These are phyloP conservation scores for Simplicillium aogashimaense DNA, from an alignment of 2,329 filamentous ascomycete genomes.

Conservation along the genomic window DNA sequence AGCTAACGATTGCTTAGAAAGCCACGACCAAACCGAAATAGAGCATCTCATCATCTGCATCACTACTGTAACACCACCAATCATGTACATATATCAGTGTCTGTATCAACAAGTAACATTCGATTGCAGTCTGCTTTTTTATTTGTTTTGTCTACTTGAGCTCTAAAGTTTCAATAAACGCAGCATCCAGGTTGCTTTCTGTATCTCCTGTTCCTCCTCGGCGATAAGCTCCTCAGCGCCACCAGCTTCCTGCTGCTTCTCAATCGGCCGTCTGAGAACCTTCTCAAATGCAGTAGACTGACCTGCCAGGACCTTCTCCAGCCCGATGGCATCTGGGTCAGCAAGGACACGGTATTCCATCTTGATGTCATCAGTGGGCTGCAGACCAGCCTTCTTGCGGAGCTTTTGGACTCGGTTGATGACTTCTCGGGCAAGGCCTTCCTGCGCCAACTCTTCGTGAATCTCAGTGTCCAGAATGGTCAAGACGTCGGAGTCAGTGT, in stretches of 20 bases:
- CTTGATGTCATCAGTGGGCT: constrained; percentile 86
- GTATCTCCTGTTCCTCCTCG: constrained; percentile 78
- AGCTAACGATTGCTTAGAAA: constrained; percentile 2
- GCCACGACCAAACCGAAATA: constrained; percentile 7
- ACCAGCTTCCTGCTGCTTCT: constrained; percentile 25
- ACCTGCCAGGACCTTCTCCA: constrained; percentile 59
- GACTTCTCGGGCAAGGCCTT: constrained; percentile 84
- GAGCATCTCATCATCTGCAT: background rate
- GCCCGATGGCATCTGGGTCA: constrained; percentile 67
- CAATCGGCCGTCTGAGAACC: constrained; percentile 65
- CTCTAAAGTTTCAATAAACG: constrained; percentile 62
- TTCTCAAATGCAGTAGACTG: constrained; percentile 65
- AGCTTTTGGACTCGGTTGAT: constrained; percentile 88
- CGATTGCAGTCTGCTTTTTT: constrained; percentile 6
- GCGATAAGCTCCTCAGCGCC: constrained; percentile 43
- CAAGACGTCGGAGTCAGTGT: constrained; percentile 82
- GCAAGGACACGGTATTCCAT: constrained; percentile 83
- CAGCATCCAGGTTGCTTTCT: constrained; percentile 71
- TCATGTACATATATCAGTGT: too few species aligned
- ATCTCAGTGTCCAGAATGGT: constrained; percentile 78
- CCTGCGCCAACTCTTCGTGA: constrained; percentile 77
- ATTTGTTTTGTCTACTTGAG: constrained; percentile 5
- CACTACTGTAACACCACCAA: background rate
- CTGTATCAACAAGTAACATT: too few species aligned
- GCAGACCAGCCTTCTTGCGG: constrained; percentile 85